Evolutionary conservation across 2,329 filamentous ascomycete genomes (phyloP).

Genomic region (Claviceps purpurea): DNA sequence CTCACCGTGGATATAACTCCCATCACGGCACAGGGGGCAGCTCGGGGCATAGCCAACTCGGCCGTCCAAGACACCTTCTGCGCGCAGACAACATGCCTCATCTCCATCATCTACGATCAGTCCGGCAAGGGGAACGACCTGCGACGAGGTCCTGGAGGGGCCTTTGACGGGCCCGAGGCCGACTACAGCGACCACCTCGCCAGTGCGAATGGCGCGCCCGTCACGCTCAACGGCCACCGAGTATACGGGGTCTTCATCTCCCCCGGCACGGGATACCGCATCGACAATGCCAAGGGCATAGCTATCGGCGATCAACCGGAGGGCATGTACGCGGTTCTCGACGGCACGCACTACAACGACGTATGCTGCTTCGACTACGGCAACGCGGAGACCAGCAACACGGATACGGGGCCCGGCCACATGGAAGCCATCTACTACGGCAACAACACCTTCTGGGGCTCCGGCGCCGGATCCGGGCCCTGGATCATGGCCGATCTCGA

Average conservation of each 20-base stretch:
- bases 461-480: slow-evolving; percentile 43
- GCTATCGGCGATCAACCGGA: slow-evolving; percentile 42
- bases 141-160: slow-evolving; percentile 43
- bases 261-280: slow-evolving; percentile 50
- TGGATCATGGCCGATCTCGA: slow-evolving; percentile 61
- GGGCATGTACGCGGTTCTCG: slow-evolving; percentile 47
- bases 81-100: slow-evolving; percentile 45
- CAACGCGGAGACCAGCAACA: slow-evolving; percentile 38
- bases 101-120: slow-evolving; percentile 53
- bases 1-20: slow-evolving; percentile 5
- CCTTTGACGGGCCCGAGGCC: slow-evolving; percentile 39
- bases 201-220: slow-evolving; percentile 44
- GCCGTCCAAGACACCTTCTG: slow-evolving; percentile 49
- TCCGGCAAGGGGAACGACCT: slow-evolving; percentile 49
- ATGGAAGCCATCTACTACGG: slow-evolving; percentile 61
- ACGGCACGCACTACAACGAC: slow-evolving; percentile 45
- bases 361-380: slow-evolving; percentile 46
- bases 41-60: slow-evolving; percentile 42
- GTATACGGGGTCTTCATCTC: slow-evolving; percentile 51
- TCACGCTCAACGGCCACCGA: slow-evolving; percentile 45
- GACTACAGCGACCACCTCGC: slow-evolving; percentile 48
- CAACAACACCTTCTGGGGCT: slow-evolving; percentile 36
- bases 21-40: slow-evolving; percentile 23
- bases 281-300: slow-evolving; percentile 36
- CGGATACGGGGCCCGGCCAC: slow-evolving; percentile 46